Conservation (phyloP, 306 rosid genomes). For the Trifolium subterraneum region DNA sequence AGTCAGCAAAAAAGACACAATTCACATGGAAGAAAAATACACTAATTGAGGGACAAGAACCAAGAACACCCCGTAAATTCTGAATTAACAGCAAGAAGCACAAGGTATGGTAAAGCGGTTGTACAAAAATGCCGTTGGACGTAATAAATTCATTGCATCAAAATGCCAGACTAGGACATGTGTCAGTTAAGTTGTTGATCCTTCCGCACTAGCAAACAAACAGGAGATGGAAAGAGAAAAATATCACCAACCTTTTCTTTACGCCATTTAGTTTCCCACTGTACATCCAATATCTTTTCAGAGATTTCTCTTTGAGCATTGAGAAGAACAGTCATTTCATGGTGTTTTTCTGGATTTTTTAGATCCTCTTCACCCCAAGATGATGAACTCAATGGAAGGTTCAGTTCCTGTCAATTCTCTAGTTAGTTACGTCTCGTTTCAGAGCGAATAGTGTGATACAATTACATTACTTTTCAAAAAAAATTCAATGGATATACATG, state of each 20-base stretch:
- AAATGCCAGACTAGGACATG: slow-evolving; percentile 29
- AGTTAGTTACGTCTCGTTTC: slow-evolving; percentile 45
- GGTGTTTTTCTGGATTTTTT: slow-evolving; percentile 75
- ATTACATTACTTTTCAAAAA: background rate
- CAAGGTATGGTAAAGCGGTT: slow-evolving; percentile 22
- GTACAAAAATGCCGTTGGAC: slow-evolving; percentile 12
- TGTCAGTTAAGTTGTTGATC: slow-evolving; percentile 30
- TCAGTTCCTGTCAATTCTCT: slow-evolving; percentile 67
- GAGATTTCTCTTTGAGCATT: slow-evolving; percentile 94
- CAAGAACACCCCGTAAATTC: background rate
- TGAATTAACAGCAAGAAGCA: slow-evolving; percentile 12
- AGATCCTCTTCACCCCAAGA: slow-evolving; percentile 93
- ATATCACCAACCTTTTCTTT: slow-evolving; percentile 75
- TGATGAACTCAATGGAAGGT: slow-evolving; percentile 88
- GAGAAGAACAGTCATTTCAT: slow-evolving; percentile 93
- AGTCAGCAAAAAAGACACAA: slow-evolving; percentile 11
- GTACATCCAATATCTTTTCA: slow-evolving; percentile 88
- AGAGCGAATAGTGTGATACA: slow-evolving; percentile 11
- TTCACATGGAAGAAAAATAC: background rate
- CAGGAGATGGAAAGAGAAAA: slow-evolving; percentile 25
- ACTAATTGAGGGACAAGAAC: background rate
- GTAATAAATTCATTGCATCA: slow-evolving; percentile 1
- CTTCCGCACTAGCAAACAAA: slow-evolving; percentile 16
- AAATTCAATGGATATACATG: background rate
- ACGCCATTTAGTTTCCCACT: slow-evolving; percentile 93